A percentile compares a stretch with the other conserved stretches of the same genome.
Evolutionary conservation across 1,139 yeast genomes (phyloP).

Genomic region (Zygotorulaspora mrakii): DNA sequence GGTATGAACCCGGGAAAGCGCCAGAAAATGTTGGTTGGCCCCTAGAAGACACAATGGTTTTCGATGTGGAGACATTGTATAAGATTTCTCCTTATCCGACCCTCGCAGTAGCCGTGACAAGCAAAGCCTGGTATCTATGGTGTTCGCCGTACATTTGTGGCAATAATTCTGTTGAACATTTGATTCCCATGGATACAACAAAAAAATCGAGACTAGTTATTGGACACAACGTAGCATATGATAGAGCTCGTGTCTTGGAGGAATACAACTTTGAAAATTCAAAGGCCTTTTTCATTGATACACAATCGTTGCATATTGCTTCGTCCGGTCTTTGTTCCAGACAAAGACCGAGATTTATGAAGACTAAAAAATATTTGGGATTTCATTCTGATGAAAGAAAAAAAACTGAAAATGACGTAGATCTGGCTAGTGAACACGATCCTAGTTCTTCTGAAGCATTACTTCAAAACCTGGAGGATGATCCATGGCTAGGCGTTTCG

Average conservation of each 20-base stretch:
- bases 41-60: slow-evolving; percentile 57
- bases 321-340: slow-evolving; percentile 89
- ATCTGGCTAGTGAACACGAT: slow-evolving; percentile 10
- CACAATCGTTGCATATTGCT: slow-evolving; percentile 91
- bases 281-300: slow-evolving; percentile 78
- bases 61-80: slow-evolving; percentile 88
- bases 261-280: slow-evolving; percentile 70
- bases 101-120: slow-evolving; percentile 76
- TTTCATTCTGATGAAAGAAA: slow-evolving; percentile 19
- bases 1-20: slow-evolving; percentile 52
- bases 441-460: background rate
- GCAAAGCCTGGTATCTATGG: slow-evolving; percentile 92
- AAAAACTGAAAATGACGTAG: slow-evolving; percentile 11
- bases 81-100: slow-evolving; percentile 71
- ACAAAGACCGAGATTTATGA: slow-evolving; percentile 78
- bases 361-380: slow-evolving; percentile 39
- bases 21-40: slow-evolving; percentile 70
- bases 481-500: slow-evolving; percentile 80
- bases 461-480: slow-evolving; percentile 28
- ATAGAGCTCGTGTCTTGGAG: slow-evolving; percentile 78
- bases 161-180: slow-evolving; percentile 47
- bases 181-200: slow-evolving; percentile 64
- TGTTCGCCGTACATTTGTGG: slow-evolving; percentile 71
- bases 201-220: slow-evolving; percentile 56
- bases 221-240: slow-evolving; percentile 91